Conservation (phyloP, 2,329 filamentous ascomycete genomes). For the Sporothrix humicola region DNA sequence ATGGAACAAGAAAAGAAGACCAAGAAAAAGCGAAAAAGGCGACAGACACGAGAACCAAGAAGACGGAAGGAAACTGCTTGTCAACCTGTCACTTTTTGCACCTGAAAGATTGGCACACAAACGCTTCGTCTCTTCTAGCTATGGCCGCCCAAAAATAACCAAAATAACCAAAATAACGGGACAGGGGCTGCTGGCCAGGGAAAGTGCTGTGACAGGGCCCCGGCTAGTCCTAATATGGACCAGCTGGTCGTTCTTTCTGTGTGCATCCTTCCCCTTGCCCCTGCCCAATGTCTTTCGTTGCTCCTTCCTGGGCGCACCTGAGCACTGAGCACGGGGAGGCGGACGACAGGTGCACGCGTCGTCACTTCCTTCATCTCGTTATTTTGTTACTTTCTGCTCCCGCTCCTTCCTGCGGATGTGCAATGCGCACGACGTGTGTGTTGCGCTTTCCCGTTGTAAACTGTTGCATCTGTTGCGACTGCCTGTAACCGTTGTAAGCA, state of each 20-base stretch:
- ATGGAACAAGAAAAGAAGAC: constrained; percentile 19
- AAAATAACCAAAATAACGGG: constrained; percentile 19
- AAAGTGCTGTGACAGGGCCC: constrained; percentile 29
- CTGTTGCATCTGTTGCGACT: neutral
- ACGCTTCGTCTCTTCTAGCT: neutral
- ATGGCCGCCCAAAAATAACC: neutral
- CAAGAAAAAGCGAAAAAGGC: constrained; percentile 3
- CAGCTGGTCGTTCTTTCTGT: constrained; percentile 25
- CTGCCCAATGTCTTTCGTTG: constrained; percentile 10
- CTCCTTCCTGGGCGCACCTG: neutral
- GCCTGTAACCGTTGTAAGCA: neutral
- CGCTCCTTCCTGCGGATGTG: constrained; percentile 6
- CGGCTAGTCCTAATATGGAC: constrained; percentile 32
- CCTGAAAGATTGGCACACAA: constrained; percentile 20
- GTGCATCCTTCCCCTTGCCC: constrained; percentile 21
- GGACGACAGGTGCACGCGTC: neutral
- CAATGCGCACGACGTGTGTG: neutral
- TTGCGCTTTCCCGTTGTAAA: constrained; percentile 18
- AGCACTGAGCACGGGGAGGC: too few relatives aligned
- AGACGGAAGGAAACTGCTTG: neutral
- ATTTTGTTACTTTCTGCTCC: neutral
- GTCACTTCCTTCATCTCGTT: constrained; percentile 7
- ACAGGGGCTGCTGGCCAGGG: constrained; percentile 1
- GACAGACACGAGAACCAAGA: constrained; percentile 23
- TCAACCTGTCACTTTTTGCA: neutral